Base-by-base conservation (phyloP, 495 filamentous ascomycete genomes). In the Trichoderma gamsii region DNA sequence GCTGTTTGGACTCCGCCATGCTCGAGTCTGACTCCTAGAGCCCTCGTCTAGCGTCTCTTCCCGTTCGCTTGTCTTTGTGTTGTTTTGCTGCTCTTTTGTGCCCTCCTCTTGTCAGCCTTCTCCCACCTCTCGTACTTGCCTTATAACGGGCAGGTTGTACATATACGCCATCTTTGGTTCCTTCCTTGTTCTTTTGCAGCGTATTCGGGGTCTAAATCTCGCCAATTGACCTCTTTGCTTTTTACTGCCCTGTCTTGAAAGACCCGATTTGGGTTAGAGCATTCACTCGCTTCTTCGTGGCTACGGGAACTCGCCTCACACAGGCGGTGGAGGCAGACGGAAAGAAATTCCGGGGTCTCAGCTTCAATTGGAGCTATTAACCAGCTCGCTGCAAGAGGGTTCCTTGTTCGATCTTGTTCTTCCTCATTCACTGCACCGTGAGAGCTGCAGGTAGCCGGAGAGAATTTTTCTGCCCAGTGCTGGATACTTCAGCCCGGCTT, bases 101-200 rank as follows among this genome's bases (percentile, higher is more conserved):
- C 49, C 21, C 44, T 49, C 15, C 1, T 49, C n/a, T 38, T 11
- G 49, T 52, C 18, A 18, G 49, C 49, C 49, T 52, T 21, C 4
- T 27, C 18, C 23, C 64, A 23, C 9, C 15, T 66, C 41, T 43
- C 41, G 15, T 43, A 32, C 64, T 65, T 15, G 38, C 41, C 64
- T 43, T 46, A 35, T n/a, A 41, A 41, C 4, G 9, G 35, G 41
- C 18, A 46, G 4, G 1, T n/a, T 52, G n/a, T 51, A 51, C 41
- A 66, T 66, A 51, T 66, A 41, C 32, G 63, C 15, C 23, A 4
- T 44, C 32, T 51, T 46, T 27, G 27, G 6, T n/a, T 35, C 65
- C 27, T 29, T 43, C 65, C 65, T 66, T n/a, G 15, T 61, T 61
- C 56, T 29, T 61, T 61, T 32, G 56, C 56, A 61, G 16, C 56